Conservation (phyloP, 225 moss, liverwort and hornwort genomes). For the Physcomitrellopsis africana region DNA sequence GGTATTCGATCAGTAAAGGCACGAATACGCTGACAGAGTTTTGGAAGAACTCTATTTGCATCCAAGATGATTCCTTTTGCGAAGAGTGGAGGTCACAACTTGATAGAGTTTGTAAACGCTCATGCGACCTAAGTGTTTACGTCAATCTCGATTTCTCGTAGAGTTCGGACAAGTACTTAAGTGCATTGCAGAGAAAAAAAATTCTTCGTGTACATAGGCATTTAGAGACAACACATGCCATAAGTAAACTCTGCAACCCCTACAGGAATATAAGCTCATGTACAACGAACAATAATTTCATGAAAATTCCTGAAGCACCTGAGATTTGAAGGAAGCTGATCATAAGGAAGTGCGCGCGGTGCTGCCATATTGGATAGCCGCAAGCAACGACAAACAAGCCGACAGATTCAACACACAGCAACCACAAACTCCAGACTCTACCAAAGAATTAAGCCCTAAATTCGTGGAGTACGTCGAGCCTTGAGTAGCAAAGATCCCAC, state of each 20-base stretch:
- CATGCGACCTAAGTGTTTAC: not conserved
- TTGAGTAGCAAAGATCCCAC: not conserved
- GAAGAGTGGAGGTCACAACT: not conserved
- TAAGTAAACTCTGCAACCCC: not conserved
- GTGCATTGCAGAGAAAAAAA: no score
- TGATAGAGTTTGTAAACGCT: conserved; percentile 7
- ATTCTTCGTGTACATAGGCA: no score
- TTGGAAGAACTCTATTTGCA: not conserved
- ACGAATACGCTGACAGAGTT: not conserved
- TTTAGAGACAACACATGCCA: no score
- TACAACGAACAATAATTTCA: not conserved
- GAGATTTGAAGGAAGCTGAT: conserved; percentile 7
- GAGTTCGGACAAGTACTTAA: not conserved
- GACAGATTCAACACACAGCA: not conserved
- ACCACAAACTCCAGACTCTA: not conserved
- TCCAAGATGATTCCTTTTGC: not conserved
- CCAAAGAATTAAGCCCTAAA: conserved; percentile 15
- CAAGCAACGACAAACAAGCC: conserved; percentile 9
- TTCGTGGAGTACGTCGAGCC: not conserved
- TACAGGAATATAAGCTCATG: not conserved
- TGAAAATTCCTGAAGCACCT: not conserved
- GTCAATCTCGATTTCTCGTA: not conserved
- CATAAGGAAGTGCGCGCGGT: not conserved
- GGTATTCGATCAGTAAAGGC: not conserved
- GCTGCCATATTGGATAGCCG: conserved; percentile 12